phyloP scores from a whole-genome alignment of 805 yeast species.

The Starmerella apicola region DNA sequence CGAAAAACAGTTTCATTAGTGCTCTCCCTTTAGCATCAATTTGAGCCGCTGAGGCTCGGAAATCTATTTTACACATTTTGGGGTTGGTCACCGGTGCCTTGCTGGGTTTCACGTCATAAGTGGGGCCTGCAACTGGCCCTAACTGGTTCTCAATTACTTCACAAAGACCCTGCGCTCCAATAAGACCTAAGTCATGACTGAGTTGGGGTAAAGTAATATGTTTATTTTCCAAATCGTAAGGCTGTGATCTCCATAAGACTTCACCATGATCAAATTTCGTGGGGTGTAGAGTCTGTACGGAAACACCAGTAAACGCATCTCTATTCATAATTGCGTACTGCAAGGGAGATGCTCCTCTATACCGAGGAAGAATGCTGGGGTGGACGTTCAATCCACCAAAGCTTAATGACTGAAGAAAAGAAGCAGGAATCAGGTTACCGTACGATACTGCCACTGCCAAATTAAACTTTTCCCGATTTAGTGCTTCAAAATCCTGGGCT shows the following conservation, averaged over 20 bases:
- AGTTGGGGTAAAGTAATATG: too few relatives aligned
- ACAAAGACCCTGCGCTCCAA: conserved; percentile 51
- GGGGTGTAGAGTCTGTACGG: conserved; percentile 85
- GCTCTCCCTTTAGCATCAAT: conserved; percentile 20
- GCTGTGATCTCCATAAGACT: conserved; percentile 46
- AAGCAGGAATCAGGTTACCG: conserved; percentile 65
- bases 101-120: conserved; percentile 4
- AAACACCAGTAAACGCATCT: conserved; percentile 61
- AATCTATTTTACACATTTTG: conserved; percentile 10
- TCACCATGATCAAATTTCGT: conserved; percentile 70
- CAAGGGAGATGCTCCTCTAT: conserved; percentile 83
- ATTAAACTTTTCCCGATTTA: conserved; percentile 25
- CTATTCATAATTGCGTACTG: conserved; percentile 62
- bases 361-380: conserved; percentile 71
- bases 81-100: conserved; percentile 14
- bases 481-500: conserved; percentile 8
- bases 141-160: conserved; percentile 24
- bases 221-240: conserved; percentile 29
- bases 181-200: conserved; percentile 38
- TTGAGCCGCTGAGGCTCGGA: neutral
- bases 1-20: conserved; percentile 17
- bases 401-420: conserved; percentile 36
- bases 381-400: conserved; percentile 81
- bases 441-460: conserved; percentile 85
- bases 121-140: too few relatives aligned